Percentiles rank a stretch among this genome's conserved stretches.
phyloP scores from a whole-genome alignment of 1,284 basidiomycete species.

The Tilletia indica region DNA sequence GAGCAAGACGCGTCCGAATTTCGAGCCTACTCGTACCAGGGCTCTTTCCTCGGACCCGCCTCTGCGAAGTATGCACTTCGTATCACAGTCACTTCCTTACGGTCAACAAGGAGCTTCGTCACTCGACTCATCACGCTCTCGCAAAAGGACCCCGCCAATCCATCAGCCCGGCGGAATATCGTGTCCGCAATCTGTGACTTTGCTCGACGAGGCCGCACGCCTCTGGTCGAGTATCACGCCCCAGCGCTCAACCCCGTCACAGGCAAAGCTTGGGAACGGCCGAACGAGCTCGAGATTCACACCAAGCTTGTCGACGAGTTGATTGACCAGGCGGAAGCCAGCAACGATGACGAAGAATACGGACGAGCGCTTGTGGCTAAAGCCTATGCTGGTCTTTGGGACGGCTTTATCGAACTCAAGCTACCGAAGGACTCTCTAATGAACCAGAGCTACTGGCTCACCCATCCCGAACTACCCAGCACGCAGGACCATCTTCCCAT shows the following conservation, averaged over 20 bases:
- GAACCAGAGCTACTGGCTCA: neutral
- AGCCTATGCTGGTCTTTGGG: neutral
- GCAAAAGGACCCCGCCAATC: neutral
- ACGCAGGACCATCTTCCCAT: neutral
- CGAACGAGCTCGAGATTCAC: neutral
- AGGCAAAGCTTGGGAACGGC: neutral
- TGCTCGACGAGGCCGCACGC: neutral
- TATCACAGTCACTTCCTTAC: neutral
- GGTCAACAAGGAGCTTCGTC: conserved; percentile 8
- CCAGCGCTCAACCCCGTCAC: neutral
- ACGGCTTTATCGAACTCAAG: neutral
- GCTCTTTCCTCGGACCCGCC: conserved; percentile 1
- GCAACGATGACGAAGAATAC: neutral
- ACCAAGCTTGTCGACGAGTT: neutral
- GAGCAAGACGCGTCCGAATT: neutral
- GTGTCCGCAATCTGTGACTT: conserved; percentile 1
- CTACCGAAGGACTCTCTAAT: neutral
- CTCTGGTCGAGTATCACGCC: neutral
- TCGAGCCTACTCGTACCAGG: neutral
- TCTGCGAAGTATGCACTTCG: neutral
- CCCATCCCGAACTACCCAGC: neutral
- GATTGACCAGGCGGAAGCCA: neutral
- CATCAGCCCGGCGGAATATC: neutral
- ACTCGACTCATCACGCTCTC: neutral
- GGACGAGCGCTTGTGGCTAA: neutral